Evolutionary conservation across 768 basidiomycete species (phyloP).

Genomic region (Coprinopsis strossmayeri): DNA sequence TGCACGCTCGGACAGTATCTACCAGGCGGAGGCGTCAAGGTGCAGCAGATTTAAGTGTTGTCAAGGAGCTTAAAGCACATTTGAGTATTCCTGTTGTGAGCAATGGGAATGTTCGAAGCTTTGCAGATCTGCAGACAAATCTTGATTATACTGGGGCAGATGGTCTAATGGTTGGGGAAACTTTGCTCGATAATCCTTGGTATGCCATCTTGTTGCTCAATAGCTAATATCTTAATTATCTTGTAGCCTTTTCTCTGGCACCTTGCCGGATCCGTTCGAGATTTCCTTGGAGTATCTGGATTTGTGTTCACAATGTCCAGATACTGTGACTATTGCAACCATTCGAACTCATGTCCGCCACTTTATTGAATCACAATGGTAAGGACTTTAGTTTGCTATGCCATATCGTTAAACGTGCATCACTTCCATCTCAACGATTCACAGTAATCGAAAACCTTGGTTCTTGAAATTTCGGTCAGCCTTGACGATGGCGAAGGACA

Average conservation of each 20-base stretch:
- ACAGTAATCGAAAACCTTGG: slow-evolving; percentile 47
- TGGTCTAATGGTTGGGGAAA: slow-evolving; percentile 79
- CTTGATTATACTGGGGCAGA: slow-evolving; percentile 52
- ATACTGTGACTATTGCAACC: slow-evolving; percentile 39
- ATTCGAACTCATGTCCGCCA: slow-evolving; percentile 62
- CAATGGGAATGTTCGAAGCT: slow-evolving; percentile 71
- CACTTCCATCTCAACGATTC: slow-evolving; percentile 6
- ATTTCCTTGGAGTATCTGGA: slow-evolving; percentile 67
- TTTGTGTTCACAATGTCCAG: slow-evolving; percentile 47
- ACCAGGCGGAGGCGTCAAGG: slow-evolving; percentile 66
- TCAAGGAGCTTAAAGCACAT: slow-evolving; percentile 46
- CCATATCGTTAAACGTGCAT: too few relatives aligned
- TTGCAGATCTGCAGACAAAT: slow-evolving; percentile 51
- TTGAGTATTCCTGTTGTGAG: slow-evolving; percentile 58
- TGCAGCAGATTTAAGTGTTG: slow-evolving; percentile 57
- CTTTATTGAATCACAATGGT: slow-evolving; percentile 68
- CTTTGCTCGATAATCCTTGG: slow-evolving; percentile 72
- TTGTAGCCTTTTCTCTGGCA: slow-evolving; percentile 57
- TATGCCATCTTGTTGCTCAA: slow-evolving; percentile 27
- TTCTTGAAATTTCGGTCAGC: slow-evolving; percentile 47
- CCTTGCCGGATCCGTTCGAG: slow-evolving; percentile 51
- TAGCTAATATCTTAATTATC: too few relatives aligned
- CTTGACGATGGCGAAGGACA: slow-evolving; percentile 31
- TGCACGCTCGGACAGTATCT: slow-evolving; percentile 72
- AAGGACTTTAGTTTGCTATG: too few relatives aligned